phyloP scores from a whole-genome alignment of 306 rosid species.

The Quercus aquifolioides region DNA sequence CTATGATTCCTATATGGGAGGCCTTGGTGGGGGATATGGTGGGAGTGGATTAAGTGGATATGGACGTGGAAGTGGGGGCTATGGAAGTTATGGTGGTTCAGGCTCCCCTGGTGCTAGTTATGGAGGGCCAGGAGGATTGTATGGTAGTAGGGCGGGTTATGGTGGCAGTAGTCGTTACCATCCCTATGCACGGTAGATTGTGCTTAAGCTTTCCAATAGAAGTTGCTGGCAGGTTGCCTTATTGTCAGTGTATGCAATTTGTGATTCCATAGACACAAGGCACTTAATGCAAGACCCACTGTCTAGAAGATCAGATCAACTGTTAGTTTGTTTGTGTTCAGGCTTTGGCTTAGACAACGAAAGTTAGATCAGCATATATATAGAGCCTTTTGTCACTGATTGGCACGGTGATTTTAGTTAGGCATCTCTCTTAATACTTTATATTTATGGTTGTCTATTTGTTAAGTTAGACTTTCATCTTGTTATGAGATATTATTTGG shows the following conservation, averaged over 20 bases:
- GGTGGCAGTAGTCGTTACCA: constrained; percentile 57
- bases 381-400: constrained; percentile 30
- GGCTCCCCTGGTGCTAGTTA: constrained; percentile 42
- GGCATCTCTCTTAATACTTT: constrained; percentile 18
- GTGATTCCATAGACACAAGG: constrained; percentile 34
- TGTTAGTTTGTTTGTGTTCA: constrained; percentile 39
- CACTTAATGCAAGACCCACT: constrained; percentile 45
- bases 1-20: constrained; percentile 55
- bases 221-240: constrained; percentile 50
- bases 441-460: constrained; percentile 26
- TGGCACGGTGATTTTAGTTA: constrained; percentile 31
- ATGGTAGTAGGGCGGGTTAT: constrained; percentile 51
- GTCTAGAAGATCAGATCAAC: constrained; percentile 55
- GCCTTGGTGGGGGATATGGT: constrained; percentile 49
- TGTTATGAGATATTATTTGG: constrained; percentile 30
- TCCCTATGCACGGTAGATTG: constrained; percentile 58
- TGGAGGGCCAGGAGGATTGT: constrained; percentile 46
- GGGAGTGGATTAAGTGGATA: constrained; percentile 47
- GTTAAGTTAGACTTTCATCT: constrained; percentile 32
- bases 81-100: constrained; percentile 53
- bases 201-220: constrained; percentile 45
- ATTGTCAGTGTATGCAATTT: constrained; percentile 16
- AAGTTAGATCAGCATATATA: constrained; percentile 49
- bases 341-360: constrained; percentile 33
- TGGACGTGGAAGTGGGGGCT: constrained; percentile 45